Evolutionary conservation across 2,329 filamentous ascomycete genomes (phyloP).

Genomic region (Diaporthe eres): DNA sequence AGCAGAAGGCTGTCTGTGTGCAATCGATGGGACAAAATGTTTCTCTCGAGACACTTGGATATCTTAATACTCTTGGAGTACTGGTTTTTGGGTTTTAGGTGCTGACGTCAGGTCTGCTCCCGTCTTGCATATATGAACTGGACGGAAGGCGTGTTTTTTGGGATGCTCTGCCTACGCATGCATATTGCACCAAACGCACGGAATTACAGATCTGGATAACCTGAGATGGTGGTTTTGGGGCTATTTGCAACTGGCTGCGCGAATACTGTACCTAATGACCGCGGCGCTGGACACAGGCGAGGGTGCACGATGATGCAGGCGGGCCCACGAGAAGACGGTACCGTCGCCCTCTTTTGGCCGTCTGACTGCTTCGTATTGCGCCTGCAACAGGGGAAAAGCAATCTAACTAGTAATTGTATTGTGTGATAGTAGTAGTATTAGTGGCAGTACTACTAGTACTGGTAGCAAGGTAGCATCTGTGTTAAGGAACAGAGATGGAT

Average conservation of each 20-base stretch:
- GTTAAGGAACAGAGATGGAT: not conserved
- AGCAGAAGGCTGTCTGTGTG: not conserved
- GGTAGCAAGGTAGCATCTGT: slow-evolving; percentile 1
- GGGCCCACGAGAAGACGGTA: not conserved
- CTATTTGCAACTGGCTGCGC: not conserved
- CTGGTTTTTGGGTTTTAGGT: not conserved
- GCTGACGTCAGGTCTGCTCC: not conserved
- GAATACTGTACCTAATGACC: slow-evolving; percentile 22
- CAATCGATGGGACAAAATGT: not conserved
- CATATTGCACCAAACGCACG: not conserved
- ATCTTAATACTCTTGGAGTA: not conserved
- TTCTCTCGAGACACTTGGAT: no score
- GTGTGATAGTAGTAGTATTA: slow-evolving; percentile 25
- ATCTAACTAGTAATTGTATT: slow-evolving; percentile 32
- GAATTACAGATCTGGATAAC: not conserved
- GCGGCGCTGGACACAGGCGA: not conserved
- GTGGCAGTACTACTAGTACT: not conserved
- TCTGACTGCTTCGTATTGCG: slow-evolving; percentile 12
- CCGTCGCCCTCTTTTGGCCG: not conserved
- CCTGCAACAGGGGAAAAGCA: slow-evolving; percentile 15
- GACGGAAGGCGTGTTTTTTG: not conserved
- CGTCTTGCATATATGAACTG: not conserved
- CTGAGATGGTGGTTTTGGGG: not conserved
- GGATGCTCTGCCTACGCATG: not conserved
- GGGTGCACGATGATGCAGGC: not conserved